Base-by-base conservation (phyloP, 2,329 filamentous ascomycete species). In the Fusarium newnesense region DNA sequence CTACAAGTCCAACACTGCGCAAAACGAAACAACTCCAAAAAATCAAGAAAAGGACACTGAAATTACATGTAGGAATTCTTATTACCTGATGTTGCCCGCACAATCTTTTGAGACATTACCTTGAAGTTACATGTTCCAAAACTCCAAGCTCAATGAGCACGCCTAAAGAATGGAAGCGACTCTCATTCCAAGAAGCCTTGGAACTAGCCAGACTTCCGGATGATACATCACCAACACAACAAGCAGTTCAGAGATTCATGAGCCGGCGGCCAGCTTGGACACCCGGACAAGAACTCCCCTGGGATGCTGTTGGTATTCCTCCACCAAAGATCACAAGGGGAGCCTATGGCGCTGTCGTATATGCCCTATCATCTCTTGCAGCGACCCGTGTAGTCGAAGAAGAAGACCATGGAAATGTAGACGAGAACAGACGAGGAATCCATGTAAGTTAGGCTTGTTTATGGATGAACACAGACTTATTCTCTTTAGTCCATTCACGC, bases 401-500 rank as follows among this genome's bases (percentile, higher is more conserved):
- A 16, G 81, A 81, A 24, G 81, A 83, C 7, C 32, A 63, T 11
- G 53, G 58, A 21, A 47, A 67, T 13, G 40, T 11, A 19, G 60
- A 59, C 18, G 64, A 66, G 19, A 75, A 69, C 8, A 77, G 60
- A 15, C 76, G 82, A 7, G 81, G 80, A 4, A 81, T 84, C 49
- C 83, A 84, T 74, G 83, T 84, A 67, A 75, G 83, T 78, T 30
- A n/a, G 36, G 11, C 12, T 16, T 21, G 9, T n/a, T 39, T 34
- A 34, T 24, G 26, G n/a, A 13, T 9, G n/a, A 26, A 30, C 19
- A 53, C 40, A 34, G 21, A 62, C 60, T 63, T n/a, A 67, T 36
- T 19, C 11, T 30, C 24, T n/a, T 19, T 9, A 89, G 87, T 86
- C 87, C 13, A 87, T 90, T 28, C 86, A 89, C 73, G 88, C 87